These are phyloP conservation scores for Iberis amara DNA, from an alignment of 441 rosid genomes.

Conservation along the genomic window DNA sequence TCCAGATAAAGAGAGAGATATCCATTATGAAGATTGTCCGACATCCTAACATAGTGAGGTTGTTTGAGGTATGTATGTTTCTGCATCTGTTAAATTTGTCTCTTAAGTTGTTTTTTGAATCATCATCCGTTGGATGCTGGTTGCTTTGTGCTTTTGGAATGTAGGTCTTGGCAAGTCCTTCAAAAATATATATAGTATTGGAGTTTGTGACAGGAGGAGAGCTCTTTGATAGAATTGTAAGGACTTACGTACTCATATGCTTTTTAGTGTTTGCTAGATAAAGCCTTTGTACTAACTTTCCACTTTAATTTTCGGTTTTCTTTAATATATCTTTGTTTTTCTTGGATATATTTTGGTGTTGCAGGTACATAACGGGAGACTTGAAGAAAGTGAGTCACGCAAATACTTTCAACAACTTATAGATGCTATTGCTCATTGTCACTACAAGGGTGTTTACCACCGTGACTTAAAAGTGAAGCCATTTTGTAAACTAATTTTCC, in stretches of 20 bases:
- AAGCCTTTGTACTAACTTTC: background rate
- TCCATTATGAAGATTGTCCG: conserved; percentile 95
- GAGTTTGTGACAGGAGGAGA: conserved; percentile 95
- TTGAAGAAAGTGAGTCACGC: conserved; percentile 66
- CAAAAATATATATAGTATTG: conserved; percentile 77
- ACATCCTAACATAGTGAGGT: conserved; percentile 74
- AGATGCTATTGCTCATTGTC: conserved; percentile 84
- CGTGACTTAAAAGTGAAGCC: conserved; percentile 78
- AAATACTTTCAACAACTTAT: conserved; percentile 88
- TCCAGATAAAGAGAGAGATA: conserved; percentile 87
- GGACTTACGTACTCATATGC: conserved; percentile 23
- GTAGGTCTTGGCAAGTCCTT: conserved; percentile 75
- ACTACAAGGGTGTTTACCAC: conserved; percentile 85
- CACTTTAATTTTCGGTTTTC: background rate
- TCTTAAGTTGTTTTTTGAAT: background rate
- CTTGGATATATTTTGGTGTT: conserved; percentile 11
- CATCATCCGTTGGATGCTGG: conserved; percentile 9
- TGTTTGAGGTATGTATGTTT: conserved; percentile 63
- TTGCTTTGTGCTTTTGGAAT: conserved; percentile 13
- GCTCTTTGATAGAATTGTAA: conserved; percentile 80
- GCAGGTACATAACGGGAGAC: conserved; percentile 68
- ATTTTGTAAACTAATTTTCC: conserved; percentile 4
- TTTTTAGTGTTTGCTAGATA: background rate
- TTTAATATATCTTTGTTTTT: background rate
- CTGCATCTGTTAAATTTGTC: conserved; percentile 6